Base-by-base conservation (phyloP, 2,329 filamentous ascomycete species). In the Verticillium nonalfalfae region DNA sequence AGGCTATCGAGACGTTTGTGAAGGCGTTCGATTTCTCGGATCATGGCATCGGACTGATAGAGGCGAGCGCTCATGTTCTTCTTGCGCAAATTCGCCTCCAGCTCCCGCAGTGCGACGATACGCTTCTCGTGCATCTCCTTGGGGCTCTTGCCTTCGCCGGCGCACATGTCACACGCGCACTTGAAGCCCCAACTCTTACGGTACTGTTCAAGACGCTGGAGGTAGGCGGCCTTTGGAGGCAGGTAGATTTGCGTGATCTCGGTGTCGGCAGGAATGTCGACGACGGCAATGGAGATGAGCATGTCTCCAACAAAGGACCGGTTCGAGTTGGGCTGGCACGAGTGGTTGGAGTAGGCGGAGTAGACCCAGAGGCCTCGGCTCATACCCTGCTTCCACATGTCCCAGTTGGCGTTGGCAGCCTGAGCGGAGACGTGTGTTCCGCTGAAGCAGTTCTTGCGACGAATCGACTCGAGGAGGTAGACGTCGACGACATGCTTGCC, bases 381-480 rank as follows among this genome's bases (percentile, higher is more conserved):
- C 62, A 66, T 63, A 61, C 66, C 66, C 33, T 63, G 35, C 58
- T 63, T 61, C 61, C 61, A 60, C 61, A 67, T 67, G 62, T 65
- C 63, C 62, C 65, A 67, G 54, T 56, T 34, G 7, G 33, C 13
- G 26, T 34, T 33, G 1, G 71, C 73, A 57, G 71, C 69, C 13
- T 69, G 67, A 6, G 69, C 56, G 5, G 72, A 73, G 2, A 72
- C 68, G n/a, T 70, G 66, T 1, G 73, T 72, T 21, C 68, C 66
- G 60, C 70, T 73, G 69, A 75, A 75, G 66, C 75, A 78, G 60
- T 77, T 78, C 65, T 74, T 76, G 56, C 71, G 69, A n/a, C 75
- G 73, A 58, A 79, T 73, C 7, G 71, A 71, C 66, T 78, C 76
- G 60, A 75, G 68, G 5, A 76, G 65, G 61, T 76, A 78, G 1